Evolutionary conservation across 1,139 yeast genomes (phyloP).

Genomic region (Eremothecium gossypii): DNA sequence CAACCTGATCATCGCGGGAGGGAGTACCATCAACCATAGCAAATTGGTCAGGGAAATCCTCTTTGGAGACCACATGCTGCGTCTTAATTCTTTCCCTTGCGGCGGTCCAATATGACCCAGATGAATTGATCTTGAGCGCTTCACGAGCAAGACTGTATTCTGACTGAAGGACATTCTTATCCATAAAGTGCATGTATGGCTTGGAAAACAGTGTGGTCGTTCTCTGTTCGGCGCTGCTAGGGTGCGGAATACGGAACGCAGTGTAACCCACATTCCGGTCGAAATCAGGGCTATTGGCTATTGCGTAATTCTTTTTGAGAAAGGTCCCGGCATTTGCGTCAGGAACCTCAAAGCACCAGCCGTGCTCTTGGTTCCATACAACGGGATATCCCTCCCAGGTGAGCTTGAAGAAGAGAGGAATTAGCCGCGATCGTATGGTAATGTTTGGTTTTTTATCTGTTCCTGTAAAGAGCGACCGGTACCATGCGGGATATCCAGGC

Average conservation of each 20-base stretch:
- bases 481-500: constrained; percentile 96
- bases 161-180: constrained; percentile 63
- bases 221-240: constrained; percentile 68
- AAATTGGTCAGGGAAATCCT: constrained; percentile 23
- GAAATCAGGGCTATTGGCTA: constrained; percentile 33
- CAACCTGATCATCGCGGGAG: constrained; percentile 35
- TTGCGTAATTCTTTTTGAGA: constrained; percentile 44
- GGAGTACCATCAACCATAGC: constrained; percentile 11
- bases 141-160: constrained; percentile 65
- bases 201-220: constrained; percentile 79
- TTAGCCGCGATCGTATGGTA: constrained; percentile 62
- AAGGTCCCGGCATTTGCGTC: constrained; percentile 34
- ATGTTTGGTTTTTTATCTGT: constrained; percentile 41
- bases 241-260: constrained; percentile 77
- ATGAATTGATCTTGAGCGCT: constrained; percentile 65
- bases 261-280: constrained; percentile 22
- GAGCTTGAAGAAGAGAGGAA: constrained; percentile 66
- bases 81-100: constrained; percentile 72
- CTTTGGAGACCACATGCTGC: constrained; percentile 69
- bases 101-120: constrained; percentile 90
- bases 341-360: constrained; percentile 80
- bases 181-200: constrained; percentile 61
- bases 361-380: constrained; percentile 66
- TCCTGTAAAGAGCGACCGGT: constrained; percentile 56
- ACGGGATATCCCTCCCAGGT: constrained; percentile 84